A percentile compares a stretch with the other conserved stretches of the same genome.
phyloP scores from a whole-genome alignment of 805 yeast genomes.

The Naumovozyma dairenensis region DNA sequence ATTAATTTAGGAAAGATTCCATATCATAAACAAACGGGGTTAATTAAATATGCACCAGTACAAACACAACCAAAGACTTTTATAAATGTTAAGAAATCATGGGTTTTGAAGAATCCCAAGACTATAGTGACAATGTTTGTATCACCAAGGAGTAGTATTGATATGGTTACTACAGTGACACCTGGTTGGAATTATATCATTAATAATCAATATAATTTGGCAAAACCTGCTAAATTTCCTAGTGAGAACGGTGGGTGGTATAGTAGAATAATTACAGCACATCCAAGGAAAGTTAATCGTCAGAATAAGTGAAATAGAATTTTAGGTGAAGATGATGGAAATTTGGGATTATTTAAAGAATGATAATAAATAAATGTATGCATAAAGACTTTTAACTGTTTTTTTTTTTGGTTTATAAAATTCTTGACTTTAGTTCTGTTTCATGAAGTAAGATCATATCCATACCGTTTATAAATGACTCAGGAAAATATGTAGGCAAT shows the following conservation, averaged over 20 bases:
- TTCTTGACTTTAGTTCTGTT: slow-evolving; percentile 11
- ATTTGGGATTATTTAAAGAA: too few relatives aligned
- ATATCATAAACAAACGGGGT: slow-evolving; percentile 67
- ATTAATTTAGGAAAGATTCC: slow-evolving; percentile 50
- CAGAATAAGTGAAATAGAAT: neutral
- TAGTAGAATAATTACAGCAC: slow-evolving; percentile 15
- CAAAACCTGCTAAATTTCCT: slow-evolving; percentile 59
- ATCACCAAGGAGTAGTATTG: slow-evolving; percentile 28
- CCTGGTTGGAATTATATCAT: slow-evolving; percentile 73
- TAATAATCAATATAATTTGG: slow-evolving; percentile 52
- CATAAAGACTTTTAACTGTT: too few relatives aligned
- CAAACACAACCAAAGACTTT: slow-evolving; percentile 78
- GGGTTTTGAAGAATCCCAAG: slow-evolving; percentile 58
- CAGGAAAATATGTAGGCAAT: slow-evolving; percentile 15
- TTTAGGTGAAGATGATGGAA: neutral
- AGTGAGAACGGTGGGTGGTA: slow-evolving; percentile 45
- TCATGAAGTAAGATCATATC: slow-evolving; percentile 20
- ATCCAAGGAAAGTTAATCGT: neutral
- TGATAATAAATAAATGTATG: too few relatives aligned
- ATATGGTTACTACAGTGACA: slow-evolving; percentile 55
- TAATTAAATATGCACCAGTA: slow-evolving; percentile 79
- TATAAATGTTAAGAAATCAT: slow-evolving; percentile 49
- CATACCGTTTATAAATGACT: slow-evolving; percentile 18
- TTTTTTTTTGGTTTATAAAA: slow-evolving; percentile 1
- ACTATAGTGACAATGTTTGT: slow-evolving; percentile 47